phyloP scores from a whole-genome alignment of 768 basidiomycete genomes.

The Ephemerocybe angulata region DNA sequence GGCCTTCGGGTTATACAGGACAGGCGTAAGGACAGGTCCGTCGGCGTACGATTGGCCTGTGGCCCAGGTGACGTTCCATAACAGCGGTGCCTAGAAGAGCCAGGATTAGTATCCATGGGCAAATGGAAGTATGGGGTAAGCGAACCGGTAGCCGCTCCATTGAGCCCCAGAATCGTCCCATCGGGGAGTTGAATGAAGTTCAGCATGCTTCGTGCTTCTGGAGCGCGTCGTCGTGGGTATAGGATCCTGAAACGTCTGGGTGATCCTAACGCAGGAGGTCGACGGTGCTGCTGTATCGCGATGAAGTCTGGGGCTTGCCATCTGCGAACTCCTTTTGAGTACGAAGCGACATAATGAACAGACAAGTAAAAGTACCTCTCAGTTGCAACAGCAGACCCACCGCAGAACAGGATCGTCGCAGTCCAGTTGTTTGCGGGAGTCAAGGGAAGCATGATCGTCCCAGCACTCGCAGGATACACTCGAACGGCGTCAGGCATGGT shows the following conservation, averaged over 20 bases:
- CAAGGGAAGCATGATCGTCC: slow-evolving; percentile 71
- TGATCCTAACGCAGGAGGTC: slow-evolving; percentile 71
- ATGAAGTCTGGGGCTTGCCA: slow-evolving; percentile 48
- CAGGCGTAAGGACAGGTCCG: slow-evolving; percentile 63
- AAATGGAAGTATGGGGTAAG: not conserved
- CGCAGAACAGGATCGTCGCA: slow-evolving; percentile 79
- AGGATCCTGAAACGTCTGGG: slow-evolving; percentile 59
- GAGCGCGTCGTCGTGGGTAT: slow-evolving; percentile 64
- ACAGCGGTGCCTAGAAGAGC: slow-evolving; percentile 70
- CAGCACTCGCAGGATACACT: slow-evolving; percentile 74
- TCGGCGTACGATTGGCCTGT: slow-evolving; percentile 61
- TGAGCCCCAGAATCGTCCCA: slow-evolving; percentile 60
- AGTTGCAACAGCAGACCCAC: slow-evolving; percentile 59
- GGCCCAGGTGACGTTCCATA: slow-evolving; percentile 58
- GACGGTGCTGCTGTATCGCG: slow-evolving; percentile 53
- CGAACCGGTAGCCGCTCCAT: slow-evolving; percentile 64
- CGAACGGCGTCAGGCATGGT: slow-evolving; percentile 64
- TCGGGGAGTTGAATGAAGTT: slow-evolving; percentile 68
- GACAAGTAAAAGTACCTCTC: slow-evolving; percentile 33
- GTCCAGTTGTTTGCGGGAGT: slow-evolving; percentile 81
- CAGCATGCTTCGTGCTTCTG: slow-evolving; percentile 67
- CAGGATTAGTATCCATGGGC: not conserved
- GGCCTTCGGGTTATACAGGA: slow-evolving; percentile 65
- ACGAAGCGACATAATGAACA: not conserved
- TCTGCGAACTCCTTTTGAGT: slow-evolving; percentile 17